phyloP scores from a whole-genome alignment of 2,329 filamentous ascomycete genomes.

The Venturia oleaginea region DNA sequence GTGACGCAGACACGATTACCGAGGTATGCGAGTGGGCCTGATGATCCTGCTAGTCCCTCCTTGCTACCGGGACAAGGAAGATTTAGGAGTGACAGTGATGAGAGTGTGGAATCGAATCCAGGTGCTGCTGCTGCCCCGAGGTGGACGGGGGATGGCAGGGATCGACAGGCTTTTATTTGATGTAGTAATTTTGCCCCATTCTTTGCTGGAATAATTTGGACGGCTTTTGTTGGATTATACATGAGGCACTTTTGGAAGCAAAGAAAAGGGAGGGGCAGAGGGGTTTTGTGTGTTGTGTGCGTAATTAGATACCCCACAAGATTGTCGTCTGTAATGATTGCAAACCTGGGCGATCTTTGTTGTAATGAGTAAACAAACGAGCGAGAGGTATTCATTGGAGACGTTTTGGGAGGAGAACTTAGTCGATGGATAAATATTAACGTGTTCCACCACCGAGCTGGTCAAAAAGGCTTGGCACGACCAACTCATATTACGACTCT shows the following conservation, averaged over 20 bases:
- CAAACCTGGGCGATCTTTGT: neutral
- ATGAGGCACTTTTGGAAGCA: neutral
- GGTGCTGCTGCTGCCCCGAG: neutral
- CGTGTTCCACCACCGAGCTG: too few species aligned
- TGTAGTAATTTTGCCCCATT: neutral
- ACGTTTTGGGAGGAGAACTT: too few species aligned
- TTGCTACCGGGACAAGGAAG: neutral
- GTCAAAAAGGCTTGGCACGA: too few species aligned
- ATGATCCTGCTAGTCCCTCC: neutral
- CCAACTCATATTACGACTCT: too few species aligned
- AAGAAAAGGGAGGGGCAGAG: neutral
- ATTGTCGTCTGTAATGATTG: neutral
- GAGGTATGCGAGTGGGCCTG: neutral
- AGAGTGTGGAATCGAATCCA: neutral
- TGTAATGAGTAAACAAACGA: too few species aligned
- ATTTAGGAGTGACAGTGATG: neutral
- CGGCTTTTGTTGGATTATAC: neutral
- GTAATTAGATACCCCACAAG: neutral
- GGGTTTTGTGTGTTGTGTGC: neutral
- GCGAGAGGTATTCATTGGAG: too few species aligned
- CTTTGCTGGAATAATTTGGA: neutral
- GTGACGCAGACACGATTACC: conserved; percentile 9
- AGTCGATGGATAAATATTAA: too few species aligned
- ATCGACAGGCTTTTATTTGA: conserved; percentile 2
- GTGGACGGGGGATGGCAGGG: neutral